Conservation (phyloP, 116 monocot species). For the Iris pallida region DNA sequence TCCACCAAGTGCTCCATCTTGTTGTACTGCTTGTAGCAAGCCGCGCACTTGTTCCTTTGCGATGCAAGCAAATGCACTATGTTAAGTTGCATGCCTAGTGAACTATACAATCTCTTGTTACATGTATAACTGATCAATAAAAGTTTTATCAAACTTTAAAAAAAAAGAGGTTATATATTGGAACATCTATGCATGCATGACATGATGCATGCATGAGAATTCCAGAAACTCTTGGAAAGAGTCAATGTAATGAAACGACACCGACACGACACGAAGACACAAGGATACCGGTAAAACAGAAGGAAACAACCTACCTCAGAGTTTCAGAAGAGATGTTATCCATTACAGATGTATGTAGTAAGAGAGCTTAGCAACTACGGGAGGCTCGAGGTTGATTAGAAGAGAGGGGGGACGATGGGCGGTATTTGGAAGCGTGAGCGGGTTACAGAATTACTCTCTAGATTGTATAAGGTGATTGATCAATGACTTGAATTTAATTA, state of each 20-base stretch:
- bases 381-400: not conserved
- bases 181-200: too few relatives aligned
- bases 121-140: too few relatives aligned
- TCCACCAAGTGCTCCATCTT: conserved; percentile 75
- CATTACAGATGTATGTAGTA: not conserved
- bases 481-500: not conserved
- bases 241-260: too few relatives aligned
- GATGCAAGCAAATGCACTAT: not conserved
- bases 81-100: not conserved
- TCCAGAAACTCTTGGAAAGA: too few relatives aligned
- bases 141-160: not conserved
- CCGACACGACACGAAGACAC: not conserved
- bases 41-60: conserved; percentile 75
- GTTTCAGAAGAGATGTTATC: not conserved
- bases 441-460: not conserved
- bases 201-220: too few relatives aligned
- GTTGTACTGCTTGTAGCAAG: conserved; percentile 80
- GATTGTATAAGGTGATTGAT: not conserved
- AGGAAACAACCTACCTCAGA: not conserved
- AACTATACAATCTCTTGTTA: too few relatives aligned
- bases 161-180: too few relatives aligned
- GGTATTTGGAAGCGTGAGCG: not conserved
- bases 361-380: not conserved
- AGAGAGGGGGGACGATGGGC: not conserved
- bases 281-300: not conserved